phyloP scores from a whole-genome alignment of 1,284 basidiomycete species.

The Rhodotorula sp. region DNA sequence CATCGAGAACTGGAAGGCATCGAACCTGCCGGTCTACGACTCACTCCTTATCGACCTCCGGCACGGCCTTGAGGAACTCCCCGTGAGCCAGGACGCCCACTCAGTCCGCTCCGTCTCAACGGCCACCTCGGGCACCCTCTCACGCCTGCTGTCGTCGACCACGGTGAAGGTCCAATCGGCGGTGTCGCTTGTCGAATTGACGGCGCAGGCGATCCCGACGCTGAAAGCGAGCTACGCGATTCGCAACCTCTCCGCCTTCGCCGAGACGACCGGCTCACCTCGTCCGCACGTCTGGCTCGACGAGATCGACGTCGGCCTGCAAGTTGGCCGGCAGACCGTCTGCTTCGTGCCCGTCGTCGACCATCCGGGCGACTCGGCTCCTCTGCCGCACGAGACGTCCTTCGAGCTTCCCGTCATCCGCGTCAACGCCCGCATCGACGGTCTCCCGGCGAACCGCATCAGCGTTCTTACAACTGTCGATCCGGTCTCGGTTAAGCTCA shows the following conservation, averaged over 20 bases:
- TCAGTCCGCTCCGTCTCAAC: background rate
- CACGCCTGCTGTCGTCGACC: background rate
- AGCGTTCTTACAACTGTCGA: constrained; percentile 65
- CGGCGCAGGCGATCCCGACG: constrained; percentile 39
- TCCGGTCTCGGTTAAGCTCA: constrained; percentile 68
- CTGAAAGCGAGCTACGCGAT: constrained; percentile 36
- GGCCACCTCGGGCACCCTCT: background rate
- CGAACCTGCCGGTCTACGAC: constrained; percentile 21
- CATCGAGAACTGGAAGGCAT: constrained; percentile 22
- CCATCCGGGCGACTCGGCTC: background rate
- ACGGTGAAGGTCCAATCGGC: constrained; percentile 20
- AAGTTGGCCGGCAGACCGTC: constrained; percentile 65
- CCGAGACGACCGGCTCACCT: background rate
- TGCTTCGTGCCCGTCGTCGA: constrained; percentile 58
- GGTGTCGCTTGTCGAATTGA: constrained; percentile 26
- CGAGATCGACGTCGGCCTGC: constrained; percentile 62
- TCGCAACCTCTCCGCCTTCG: constrained; percentile 13
- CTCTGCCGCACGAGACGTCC: constrained; percentile 14
- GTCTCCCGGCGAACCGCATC: constrained; percentile 59
- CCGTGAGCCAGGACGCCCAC: background rate
- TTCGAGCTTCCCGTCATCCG: constrained; percentile 25
- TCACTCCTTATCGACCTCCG: constrained; percentile 27
- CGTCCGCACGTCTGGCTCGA: background rate
- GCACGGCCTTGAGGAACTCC: constrained; percentile 17
- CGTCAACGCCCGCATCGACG: constrained; percentile 65